These are phyloP conservation scores for Nymphaea thermarum DNA, from an alignment of 164 flowering plant species.

Conservation along the genomic window DNA sequence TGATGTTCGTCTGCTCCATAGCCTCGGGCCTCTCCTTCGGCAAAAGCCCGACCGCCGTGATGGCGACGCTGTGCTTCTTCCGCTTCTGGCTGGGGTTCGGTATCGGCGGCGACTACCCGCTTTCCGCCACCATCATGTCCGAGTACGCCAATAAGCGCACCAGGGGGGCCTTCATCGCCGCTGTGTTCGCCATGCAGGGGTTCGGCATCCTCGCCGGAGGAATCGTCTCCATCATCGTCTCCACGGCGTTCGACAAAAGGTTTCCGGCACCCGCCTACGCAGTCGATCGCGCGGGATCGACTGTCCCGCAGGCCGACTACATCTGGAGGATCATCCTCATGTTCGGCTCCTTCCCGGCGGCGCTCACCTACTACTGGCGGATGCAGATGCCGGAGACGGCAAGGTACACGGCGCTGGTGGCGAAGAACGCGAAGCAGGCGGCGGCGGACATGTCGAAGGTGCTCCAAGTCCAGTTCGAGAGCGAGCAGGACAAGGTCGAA, in stretches of 20 bases:
- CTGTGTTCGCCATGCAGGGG: too few relatives aligned
- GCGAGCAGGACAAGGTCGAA: constrained; percentile 21
- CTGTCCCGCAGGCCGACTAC: constrained; percentile 7
- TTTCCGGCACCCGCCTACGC: constrained; percentile 1
- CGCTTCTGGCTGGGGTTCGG: too few relatives aligned
- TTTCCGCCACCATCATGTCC: too few relatives aligned
- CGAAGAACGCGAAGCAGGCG: constrained; percentile 36
- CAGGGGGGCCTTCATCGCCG: too few relatives aligned
- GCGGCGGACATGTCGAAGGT: constrained; percentile 33
- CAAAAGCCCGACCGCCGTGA: too few relatives aligned
- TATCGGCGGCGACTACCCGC: too few relatives aligned
- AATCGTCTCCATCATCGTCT: constrained; percentile 8
- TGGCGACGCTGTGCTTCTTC: too few relatives aligned
- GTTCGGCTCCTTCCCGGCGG: constrained; percentile 17
- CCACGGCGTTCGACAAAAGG: constrained; percentile 5
- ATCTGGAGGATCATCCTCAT: constrained; percentile 10
- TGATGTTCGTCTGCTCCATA: too few relatives aligned
- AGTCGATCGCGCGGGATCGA: constrained; percentile 10
- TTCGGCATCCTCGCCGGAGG: constrained; percentile 11
- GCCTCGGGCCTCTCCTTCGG: too few relatives aligned
- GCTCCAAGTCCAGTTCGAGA: constrained; percentile 18
- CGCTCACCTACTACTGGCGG: constrained; percentile 53
- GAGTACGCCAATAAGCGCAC: too few relatives aligned
- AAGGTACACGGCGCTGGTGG: constrained; percentile 45
- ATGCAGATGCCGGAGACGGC: constrained; percentile 71